phyloP scores from a whole-genome alignment of 2,329 filamentous ascomycete genomes.

The Didymella arachidicola region DNA sequence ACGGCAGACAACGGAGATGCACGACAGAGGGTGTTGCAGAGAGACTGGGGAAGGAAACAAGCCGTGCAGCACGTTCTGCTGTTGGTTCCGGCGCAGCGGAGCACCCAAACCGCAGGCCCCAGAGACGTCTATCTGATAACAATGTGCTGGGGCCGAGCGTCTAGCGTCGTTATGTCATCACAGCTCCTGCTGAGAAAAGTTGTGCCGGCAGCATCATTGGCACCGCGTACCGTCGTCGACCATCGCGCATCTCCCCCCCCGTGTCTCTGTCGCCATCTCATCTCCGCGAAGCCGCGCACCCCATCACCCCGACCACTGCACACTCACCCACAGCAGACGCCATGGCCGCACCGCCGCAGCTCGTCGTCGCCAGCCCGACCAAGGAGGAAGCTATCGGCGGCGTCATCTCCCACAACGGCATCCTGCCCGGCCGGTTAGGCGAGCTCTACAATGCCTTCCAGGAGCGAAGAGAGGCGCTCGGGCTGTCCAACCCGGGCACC shows the following conservation, averaged over 20 bases:
- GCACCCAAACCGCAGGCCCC: slow-evolving; percentile 22
- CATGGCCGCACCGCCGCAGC: slow-evolving; percentile 28
- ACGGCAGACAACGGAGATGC: slow-evolving; percentile 19
- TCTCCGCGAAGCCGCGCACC: slow-evolving; percentile 21
- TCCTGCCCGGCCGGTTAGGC: slow-evolving; percentile 68
- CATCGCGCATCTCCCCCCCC: slow-evolving; percentile 28
- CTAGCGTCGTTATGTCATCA: slow-evolving; percentile 41
- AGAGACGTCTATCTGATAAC: slow-evolving; percentile 28
- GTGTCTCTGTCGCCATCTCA: slow-evolving; percentile 31
- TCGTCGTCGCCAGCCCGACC: slow-evolving; percentile 45
- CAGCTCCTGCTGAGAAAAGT: slow-evolving; percentile 39
- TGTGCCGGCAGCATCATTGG: slow-evolving; percentile 16
- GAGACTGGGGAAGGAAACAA: slow-evolving; percentile 11
- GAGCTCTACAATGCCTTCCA: slow-evolving; percentile 84
- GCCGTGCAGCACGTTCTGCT: slow-evolving; percentile 5
- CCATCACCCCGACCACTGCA: slow-evolving; percentile 14
- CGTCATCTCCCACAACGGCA: slow-evolving; percentile 79
- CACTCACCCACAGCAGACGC: slow-evolving; percentile 12
- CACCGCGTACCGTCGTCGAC: slow-evolving; percentile 30
- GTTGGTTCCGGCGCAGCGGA: slow-evolving; percentile 9
- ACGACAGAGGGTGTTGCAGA: slow-evolving; percentile 24
- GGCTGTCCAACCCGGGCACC: slow-evolving; percentile 89
- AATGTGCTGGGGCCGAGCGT: slow-evolving; percentile 5
- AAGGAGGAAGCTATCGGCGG: slow-evolving; percentile 56
- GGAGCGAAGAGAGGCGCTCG: slow-evolving; percentile 85